Conservation (phyloP, 805 yeast genomes). For the Candida qinlingensis region DNA sequence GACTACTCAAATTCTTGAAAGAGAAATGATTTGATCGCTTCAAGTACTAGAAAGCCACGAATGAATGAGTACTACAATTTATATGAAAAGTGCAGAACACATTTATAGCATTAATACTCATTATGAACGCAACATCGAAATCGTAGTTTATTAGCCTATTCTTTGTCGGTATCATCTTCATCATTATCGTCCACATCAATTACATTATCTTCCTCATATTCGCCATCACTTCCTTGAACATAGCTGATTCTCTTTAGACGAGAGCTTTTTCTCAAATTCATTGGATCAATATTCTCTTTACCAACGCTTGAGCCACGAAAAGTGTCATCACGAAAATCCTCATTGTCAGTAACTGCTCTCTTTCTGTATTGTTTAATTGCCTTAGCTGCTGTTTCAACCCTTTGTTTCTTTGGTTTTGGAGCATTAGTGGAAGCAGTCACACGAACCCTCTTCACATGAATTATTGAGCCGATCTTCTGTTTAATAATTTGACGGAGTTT, state of each 20-base stretch:
- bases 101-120: background rate
- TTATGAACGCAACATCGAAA: too few species aligned
- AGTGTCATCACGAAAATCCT: slow-evolving; percentile 1
- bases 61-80: too few species aligned
- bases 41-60: background rate
- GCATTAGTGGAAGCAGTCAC: slow-evolving; percentile 8
- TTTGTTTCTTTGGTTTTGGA: slow-evolving; percentile 19
- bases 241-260: slow-evolving; percentile 34
- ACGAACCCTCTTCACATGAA: slow-evolving; percentile 16
- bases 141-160: background rate
- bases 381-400: slow-evolving; percentile 3
- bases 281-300: slow-evolving; percentile 16
- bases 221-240: slow-evolving; percentile 18
- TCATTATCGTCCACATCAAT: background rate
- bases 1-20: slow-evolving; percentile 53
- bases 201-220: background rate
- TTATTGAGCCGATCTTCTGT: slow-evolving; percentile 27
- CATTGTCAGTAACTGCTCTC: slow-evolving; percentile 10
- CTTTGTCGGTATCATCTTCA: slow-evolving; percentile 2
- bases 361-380: slow-evolving; percentile 12
- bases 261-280: slow-evolving; percentile 36
- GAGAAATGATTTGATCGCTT: background rate
- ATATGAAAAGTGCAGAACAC: too few species aligned
- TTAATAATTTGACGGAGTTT: slow-evolving; percentile 31
- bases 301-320: background rate